Percentiles rank a stretch among this genome's conserved stretches.
Conservation (phyloP, 148 eudicot genomes). For the Cornus florida region DNA sequence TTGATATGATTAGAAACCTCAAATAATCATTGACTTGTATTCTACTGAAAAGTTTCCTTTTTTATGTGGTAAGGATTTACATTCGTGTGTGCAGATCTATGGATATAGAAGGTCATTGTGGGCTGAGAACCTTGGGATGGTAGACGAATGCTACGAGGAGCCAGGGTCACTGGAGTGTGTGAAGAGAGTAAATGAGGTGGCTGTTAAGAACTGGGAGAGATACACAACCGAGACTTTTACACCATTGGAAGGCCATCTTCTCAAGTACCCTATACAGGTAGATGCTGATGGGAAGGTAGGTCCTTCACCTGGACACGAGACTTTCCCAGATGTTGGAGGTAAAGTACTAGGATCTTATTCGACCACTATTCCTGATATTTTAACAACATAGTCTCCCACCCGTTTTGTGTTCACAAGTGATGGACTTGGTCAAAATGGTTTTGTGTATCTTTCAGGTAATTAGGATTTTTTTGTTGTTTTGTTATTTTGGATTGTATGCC, state of each 20-base stretch:
- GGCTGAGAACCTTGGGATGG: conserved; percentile 64
- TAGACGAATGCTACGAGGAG: conserved; percentile 36
- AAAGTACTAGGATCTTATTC: conserved; percentile 55
- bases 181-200: conserved; percentile 56
- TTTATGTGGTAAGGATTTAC: not conserved
- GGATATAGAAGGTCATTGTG: conserved; percentile 69
- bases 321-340: conserved; percentile 68
- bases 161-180: conserved; percentile 62
- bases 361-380: conserved; percentile 44
- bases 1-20: not conserved
- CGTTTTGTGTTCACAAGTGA: not conserved
- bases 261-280: conserved; percentile 59
- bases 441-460: not conserved
- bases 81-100: conserved; percentile 42
- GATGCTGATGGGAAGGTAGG: conserved; percentile 54
- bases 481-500: too few species aligned
- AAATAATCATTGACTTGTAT: too few species aligned
- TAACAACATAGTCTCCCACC: conserved; percentile 39
- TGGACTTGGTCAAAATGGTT: not conserved
- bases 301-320: conserved; percentile 46
- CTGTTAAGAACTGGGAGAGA: conserved; percentile 60
- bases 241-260: conserved; percentile 57
- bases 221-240: conserved; percentile 39
- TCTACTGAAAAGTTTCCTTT: not conserved
- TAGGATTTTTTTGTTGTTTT: too few species aligned